A percentile compares a stretch with the other conserved stretches of the same genome.
These are phyloP conservation scores for Ascochyta koolunga DNA, from an alignment of 2,329 filamentous ascomycete species.

Conservation along the genomic window DNA sequence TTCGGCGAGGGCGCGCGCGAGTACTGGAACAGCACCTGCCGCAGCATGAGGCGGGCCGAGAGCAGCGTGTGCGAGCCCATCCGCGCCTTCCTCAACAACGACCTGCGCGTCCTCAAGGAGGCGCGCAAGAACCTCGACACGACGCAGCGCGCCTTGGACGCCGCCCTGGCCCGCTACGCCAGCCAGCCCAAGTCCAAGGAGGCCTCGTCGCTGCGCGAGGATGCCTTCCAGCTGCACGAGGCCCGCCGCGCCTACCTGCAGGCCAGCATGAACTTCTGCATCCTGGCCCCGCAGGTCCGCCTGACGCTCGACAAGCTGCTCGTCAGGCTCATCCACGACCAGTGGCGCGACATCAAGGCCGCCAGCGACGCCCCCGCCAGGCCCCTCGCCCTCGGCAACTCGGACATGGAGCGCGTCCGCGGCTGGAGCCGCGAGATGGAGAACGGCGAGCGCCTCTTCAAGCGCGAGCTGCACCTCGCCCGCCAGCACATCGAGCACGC, in stretches of 20 bases:
- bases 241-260: slow-evolving; percentile 88
- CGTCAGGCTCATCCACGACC: slow-evolving; percentile 81
- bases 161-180: slow-evolving; percentile 79
- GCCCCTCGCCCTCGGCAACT: slow-evolving; percentile 69
- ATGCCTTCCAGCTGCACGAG: slow-evolving; percentile 95
- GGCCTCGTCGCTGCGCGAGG: slow-evolving; percentile 85
- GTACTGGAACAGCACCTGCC: slow-evolving; percentile 80
- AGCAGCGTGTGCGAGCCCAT: slow-evolving; percentile 80
- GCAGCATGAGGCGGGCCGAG: slow-evolving; percentile 79
- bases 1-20: slow-evolving; percentile 86
- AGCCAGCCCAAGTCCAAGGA: slow-evolving; percentile 92
- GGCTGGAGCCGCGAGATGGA: slow-evolving; percentile 97
- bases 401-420: slow-evolving; percentile 88
- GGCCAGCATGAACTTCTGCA: slow-evolving; percentile 91
- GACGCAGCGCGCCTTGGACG: slow-evolving; percentile 84
- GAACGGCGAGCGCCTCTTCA: slow-evolving; percentile 80
- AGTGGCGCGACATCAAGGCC: slow-evolving; percentile 84
- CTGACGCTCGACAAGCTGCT: slow-evolving; percentile 84
- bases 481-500: slow-evolving; percentile 81
- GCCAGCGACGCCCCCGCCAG: slow-evolving; percentile 69
- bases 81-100: slow-evolving; percentile 74
- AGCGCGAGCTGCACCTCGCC: slow-evolving; percentile 77
- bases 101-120: slow-evolving; percentile 87
- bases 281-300: slow-evolving; percentile 83
- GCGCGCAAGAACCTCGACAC: slow-evolving; percentile 75